These are phyloP conservation scores for Colletotrichum falcatum DNA, from an alignment of 2,329 filamentous ascomycete genomes.

Conservation along the genomic window DNA sequence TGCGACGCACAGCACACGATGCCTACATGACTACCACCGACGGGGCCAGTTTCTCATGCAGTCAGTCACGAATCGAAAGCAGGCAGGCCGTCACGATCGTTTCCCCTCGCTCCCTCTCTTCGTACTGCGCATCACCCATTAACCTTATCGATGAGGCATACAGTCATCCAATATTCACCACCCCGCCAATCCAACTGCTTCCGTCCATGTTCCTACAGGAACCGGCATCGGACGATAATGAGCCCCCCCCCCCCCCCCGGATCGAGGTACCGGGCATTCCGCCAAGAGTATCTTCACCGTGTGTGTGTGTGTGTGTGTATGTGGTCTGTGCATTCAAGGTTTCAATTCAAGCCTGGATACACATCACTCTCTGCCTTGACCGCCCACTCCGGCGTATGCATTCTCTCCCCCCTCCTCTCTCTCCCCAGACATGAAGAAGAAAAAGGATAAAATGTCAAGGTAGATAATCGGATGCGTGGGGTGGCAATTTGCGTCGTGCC, in stretches of 20 bases:
- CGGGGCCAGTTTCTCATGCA: neutral
- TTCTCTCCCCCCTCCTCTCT: neutral
- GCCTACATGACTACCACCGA: too few relatives aligned
- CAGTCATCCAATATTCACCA: neutral
- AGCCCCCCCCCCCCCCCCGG: neutral
- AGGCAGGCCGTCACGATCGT: neutral
- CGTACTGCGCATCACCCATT: neutral
- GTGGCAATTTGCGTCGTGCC: slow-evolving; percentile 3
- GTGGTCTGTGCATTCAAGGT: neutral
- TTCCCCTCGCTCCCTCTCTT: neutral
- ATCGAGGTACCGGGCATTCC: neutral
- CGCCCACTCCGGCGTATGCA: neutral
- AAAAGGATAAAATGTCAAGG: too few relatives aligned
- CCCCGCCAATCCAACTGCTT: neutral
- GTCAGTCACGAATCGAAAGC: too few relatives aligned
- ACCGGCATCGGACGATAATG: neutral
- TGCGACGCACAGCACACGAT: neutral
- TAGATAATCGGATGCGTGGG: neutral
- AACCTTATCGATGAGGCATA: neutral
- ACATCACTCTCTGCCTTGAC: neutral
- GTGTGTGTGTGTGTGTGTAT: too few relatives aligned
- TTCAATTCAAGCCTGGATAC: neutral
- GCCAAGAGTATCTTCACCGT: neutral
- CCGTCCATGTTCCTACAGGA: neutral
- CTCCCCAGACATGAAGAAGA: too few relatives aligned